phyloP scores from a whole-genome alignment of 2,329 filamentous ascomycete species.

The Thielaviopsis musarum region DNA sequence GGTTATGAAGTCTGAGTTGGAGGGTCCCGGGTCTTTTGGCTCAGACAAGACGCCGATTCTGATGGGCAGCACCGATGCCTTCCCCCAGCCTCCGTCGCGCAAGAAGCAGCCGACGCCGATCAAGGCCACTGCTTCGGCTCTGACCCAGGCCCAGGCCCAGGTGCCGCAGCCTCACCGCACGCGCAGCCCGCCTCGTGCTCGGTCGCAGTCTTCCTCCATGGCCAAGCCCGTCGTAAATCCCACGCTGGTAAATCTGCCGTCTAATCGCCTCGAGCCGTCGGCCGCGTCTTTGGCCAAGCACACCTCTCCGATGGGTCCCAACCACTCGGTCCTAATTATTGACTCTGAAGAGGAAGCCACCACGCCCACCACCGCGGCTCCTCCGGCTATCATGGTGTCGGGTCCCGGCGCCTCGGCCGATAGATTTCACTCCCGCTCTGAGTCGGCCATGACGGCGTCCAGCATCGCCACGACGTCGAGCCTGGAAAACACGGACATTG shows the following conservation, averaged over 20 bases:
- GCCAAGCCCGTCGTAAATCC: not conserved
- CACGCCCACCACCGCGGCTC: constrained; percentile 11
- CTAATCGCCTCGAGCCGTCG: not conserved
- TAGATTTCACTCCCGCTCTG: constrained; percentile 15
- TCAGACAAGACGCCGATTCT: constrained; percentile 4
- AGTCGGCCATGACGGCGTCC: constrained; percentile 20
- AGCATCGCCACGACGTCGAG: constrained; percentile 19
- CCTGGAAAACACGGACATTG: constrained; percentile 25
- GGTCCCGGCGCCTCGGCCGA: constrained; percentile 20
- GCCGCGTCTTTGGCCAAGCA: not conserved
- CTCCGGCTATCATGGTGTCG: constrained; percentile 25
- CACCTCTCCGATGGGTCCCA: constrained; percentile 16
- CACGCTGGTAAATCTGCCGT: not conserved
- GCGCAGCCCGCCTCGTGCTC: constrained; percentile 1
- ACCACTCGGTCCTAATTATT: constrained; percentile 22
- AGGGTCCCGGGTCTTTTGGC: not conserved
- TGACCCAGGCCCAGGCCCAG: not conserved
- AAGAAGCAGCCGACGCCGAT: not conserved
- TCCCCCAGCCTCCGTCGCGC: constrained; percentile 4
- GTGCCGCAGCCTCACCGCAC: not conserved
- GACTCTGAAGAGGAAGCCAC: constrained; percentile 25
- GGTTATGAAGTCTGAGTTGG: not conserved
- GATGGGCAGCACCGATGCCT: constrained; percentile 5
- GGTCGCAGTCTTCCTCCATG: constrained; percentile 3
- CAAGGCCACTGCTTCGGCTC: not conserved